Conservation (phyloP, 2,329 filamentous ascomycete genomes). For the Bipolaris oryzae region DNA sequence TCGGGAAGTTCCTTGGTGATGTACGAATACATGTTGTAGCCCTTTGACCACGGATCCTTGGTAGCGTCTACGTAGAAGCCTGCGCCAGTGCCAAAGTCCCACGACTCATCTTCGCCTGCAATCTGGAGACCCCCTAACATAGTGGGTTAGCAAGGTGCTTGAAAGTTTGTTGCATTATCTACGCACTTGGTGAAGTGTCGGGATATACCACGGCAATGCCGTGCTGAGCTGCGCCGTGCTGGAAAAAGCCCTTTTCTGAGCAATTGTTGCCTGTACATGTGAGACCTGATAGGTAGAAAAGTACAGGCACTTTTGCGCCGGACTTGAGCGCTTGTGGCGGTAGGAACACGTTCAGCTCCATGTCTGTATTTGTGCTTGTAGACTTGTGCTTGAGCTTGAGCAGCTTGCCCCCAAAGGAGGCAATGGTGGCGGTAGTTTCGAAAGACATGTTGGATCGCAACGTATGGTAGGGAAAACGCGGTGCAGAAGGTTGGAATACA, state of each 20-base stretch:
- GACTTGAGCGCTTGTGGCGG: conserved; percentile 70
- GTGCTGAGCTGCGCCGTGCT: conserved; percentile 76
- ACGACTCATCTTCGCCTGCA: conserved; percentile 82
- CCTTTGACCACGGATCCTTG: conserved; percentile 70
- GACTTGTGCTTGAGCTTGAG: conserved; percentile 91
- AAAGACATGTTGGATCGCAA: conserved; percentile 64
- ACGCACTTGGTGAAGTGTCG: conserved; percentile 85
- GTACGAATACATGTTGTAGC: conserved; percentile 97
- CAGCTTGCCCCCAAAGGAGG: conserved; percentile 91
- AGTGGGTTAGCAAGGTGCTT: conserved; percentile 21
- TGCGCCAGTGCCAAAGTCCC: conserved; percentile 90
- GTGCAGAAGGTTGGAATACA: conserved; percentile 15
- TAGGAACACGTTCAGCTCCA: conserved; percentile 92
- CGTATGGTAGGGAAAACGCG: conserved; percentile 20
- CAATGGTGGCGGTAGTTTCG: conserved; percentile 86
- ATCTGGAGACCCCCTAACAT: conserved; percentile 72
- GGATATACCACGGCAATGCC: conserved; percentile 94
- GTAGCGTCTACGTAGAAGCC: conserved; percentile 95
- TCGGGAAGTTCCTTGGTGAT: conserved; percentile 85
- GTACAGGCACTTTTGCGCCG: conserved; percentile 72
- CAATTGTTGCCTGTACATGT: conserved; percentile 90
- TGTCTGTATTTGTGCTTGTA: conserved; percentile 78
- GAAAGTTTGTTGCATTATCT: not conserved
- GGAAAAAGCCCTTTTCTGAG: conserved; percentile 85
- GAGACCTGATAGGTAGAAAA: conserved; percentile 92